phyloP scores from a whole-genome alignment of 306 rosid genomes.

The Cucurbita argyrosperma region DNA sequence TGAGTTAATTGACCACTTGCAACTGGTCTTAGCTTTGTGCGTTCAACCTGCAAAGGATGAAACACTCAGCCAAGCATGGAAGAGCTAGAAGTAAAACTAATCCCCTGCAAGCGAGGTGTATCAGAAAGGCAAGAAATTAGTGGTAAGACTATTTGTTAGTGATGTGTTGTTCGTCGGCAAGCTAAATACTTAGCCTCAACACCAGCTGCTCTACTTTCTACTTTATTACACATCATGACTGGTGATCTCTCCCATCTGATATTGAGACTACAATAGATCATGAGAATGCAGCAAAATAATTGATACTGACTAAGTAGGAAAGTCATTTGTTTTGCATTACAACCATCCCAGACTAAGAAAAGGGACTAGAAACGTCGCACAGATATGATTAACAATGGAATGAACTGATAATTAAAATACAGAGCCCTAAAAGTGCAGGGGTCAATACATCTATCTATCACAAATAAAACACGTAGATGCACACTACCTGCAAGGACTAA shows the following conservation, averaged over 20 bases:
- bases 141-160: background rate
- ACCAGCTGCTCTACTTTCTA: background rate
- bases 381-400: background rate
- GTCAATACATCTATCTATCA: background rate
- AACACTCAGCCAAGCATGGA: conserved; percentile 3
- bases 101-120: background rate
- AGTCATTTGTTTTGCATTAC: background rate
- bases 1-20: conserved; percentile 88
- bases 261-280: background rate
- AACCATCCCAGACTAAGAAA: background rate
- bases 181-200: background rate
- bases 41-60: conserved; percentile 58
- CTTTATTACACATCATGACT: background rate
- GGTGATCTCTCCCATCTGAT: background rate
- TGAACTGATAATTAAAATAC: background rate
- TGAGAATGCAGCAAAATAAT: background rate
- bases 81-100: background rate
- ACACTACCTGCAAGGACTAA: background rate
- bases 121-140: background rate
- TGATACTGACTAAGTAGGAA: background rate
- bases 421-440: background rate
- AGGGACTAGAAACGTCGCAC: background rate
- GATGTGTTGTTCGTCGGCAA: background rate
- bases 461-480: background rate
- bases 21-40: conserved; percentile 75